A percentile compares a stretch with the other conserved stretches of the same genome.
Evolutionary conservation across 306 rosid genomes (phyloP).

Genomic region (Acmispon strigosus): DNA sequence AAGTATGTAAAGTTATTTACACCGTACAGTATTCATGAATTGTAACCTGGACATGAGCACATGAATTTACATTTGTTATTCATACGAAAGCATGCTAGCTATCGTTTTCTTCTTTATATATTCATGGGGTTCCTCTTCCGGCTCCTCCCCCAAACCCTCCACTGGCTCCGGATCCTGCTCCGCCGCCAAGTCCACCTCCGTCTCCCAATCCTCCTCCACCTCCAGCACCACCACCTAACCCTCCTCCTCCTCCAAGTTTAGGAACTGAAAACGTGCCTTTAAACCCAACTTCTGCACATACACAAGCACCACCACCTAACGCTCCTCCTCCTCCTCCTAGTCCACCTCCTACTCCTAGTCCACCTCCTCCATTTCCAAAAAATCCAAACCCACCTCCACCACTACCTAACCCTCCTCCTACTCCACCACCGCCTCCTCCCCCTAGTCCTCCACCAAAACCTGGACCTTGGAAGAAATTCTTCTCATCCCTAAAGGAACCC

Average conservation of each 20-base stretch:
- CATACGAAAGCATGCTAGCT: not conserved
- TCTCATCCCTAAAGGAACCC: slow-evolving; percentile 32
- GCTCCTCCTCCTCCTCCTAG: slow-evolving; percentile 51
- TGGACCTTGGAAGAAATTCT: slow-evolving; percentile 29
- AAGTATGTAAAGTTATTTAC: no score
- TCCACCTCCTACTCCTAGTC: slow-evolving; percentile 34
- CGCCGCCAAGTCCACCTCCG: slow-evolving; percentile 39
- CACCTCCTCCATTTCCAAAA: no score
- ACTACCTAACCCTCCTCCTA: slow-evolving; percentile 47
- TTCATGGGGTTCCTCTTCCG: slow-evolving; percentile 49
- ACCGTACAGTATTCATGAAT: no score
- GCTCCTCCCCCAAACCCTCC: slow-evolving; percentile 37
- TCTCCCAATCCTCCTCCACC: slow-evolving; percentile 42
- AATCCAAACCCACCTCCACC: slow-evolving; percentile 48
- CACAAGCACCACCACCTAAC: slow-evolving; percentile 52
- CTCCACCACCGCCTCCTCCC: no score
- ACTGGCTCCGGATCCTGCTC: slow-evolving; percentile 42
- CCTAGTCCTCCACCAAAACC: slow-evolving; percentile 42
- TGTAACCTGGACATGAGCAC: no score
- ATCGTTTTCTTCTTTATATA: not conserved
- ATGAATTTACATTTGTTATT: slow-evolving; percentile 1
- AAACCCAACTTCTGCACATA: no score
- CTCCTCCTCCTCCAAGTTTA: slow-evolving; percentile 45
- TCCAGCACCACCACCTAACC: slow-evolving; percentile 54
- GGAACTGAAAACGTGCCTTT: no score